Conservation (phyloP, 331 rosid species). For the Ulmus americana region DNA sequence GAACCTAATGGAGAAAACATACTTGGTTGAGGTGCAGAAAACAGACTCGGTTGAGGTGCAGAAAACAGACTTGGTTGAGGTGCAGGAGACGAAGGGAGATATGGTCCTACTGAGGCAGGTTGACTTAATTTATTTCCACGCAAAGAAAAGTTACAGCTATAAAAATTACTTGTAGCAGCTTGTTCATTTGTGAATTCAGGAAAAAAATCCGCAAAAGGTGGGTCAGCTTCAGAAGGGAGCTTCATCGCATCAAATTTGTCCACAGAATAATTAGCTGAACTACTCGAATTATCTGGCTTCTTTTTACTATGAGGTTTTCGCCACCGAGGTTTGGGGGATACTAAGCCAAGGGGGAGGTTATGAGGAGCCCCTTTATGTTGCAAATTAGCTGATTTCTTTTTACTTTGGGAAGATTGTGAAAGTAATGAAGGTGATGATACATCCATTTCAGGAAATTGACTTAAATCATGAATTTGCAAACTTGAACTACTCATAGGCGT, state of each 20-base stretch:
- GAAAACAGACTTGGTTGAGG: slow-evolving; percentile 20
- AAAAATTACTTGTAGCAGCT: slow-evolving; percentile 12
- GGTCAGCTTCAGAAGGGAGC: slow-evolving; percentile 34
- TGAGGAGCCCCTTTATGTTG: slow-evolving; percentile 29
- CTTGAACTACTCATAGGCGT: slow-evolving; percentile 27
- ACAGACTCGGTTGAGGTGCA: slow-evolving; percentile 25
- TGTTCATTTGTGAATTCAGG: slow-evolving; percentile 25
- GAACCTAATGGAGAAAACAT: slow-evolving; percentile 30
- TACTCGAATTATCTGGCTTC: slow-evolving; percentile 29
- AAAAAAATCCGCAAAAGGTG: slow-evolving; percentile 23
- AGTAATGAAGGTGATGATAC: slow-evolving; percentile 21
- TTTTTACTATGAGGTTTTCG: slow-evolving; percentile 39
- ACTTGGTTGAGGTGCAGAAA: slow-evolving; percentile 27
- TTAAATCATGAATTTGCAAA: slow-evolving; percentile 22
- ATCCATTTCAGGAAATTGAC: slow-evolving; percentile 27
- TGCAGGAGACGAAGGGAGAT: slow-evolving; percentile 24
- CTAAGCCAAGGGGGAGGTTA: slow-evolving; percentile 37
- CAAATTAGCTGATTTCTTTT: slow-evolving; percentile 29
- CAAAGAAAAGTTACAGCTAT: slow-evolving; percentile 14
- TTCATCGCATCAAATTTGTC: slow-evolving; percentile 28
- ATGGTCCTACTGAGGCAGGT: slow-evolving; percentile 27
- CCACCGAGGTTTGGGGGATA: slow-evolving; percentile 42
- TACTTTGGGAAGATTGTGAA: slow-evolving; percentile 30
- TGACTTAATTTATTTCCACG: slow-evolving; percentile 12
- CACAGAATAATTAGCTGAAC: slow-evolving; percentile 27